Evolutionary conservation across 176 grass and related monocot genomes (phyloP), one percentile per base, ranked within the genome.

Genomic region (Saccharum officinarum): DNA sequence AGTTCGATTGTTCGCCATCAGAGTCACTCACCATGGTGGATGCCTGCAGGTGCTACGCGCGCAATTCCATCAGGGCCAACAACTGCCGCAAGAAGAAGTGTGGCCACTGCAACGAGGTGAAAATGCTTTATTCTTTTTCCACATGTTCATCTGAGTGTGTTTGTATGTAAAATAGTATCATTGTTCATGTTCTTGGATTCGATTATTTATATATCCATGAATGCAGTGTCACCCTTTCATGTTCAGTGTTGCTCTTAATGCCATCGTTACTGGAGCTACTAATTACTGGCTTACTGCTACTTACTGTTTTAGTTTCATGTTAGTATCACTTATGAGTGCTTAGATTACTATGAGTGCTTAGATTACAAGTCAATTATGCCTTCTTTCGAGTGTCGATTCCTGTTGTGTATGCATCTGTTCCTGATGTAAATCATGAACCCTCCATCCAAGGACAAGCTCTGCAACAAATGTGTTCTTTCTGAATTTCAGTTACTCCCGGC

Each of bases 1-100:
- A 13, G 62, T 6, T 69, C 67, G 18, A 20, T 40, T 17, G 7
- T 22, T 71, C 40, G 1, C 38, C 9, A 42, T 41, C 37, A 41
- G 52, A 41, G 52, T 41, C 18, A 11, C 39, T 71, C 69, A 42
- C 68, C 37, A 3, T 71, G 10, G 10, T 9, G 68, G 34, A 2
- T 69, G 33, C 36, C 7, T 41, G 67, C 68, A 73, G n/a, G 42
- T 73, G 71, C 23, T 73, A 73, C 25, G 71, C 71, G 12, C 42
- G 71, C 71, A 73, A 73, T 25, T 2, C 71, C 71, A 30, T 47
- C 71, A 49, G 25, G 71, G 42, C 71, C 42, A 16, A 31, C 5
- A 74, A 74, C 26, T 74, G 71, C 45, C 44, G 71, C 45, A 74
- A 74, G 71, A 73, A 73, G 71, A 74, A 74, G 72, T 75, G 42